Percentiles rank a stretch among this genome's conserved stretches.
Conservation (phyloP, 1,139 yeast genomes). For the Nakaseomyces glabratus region DNA sequence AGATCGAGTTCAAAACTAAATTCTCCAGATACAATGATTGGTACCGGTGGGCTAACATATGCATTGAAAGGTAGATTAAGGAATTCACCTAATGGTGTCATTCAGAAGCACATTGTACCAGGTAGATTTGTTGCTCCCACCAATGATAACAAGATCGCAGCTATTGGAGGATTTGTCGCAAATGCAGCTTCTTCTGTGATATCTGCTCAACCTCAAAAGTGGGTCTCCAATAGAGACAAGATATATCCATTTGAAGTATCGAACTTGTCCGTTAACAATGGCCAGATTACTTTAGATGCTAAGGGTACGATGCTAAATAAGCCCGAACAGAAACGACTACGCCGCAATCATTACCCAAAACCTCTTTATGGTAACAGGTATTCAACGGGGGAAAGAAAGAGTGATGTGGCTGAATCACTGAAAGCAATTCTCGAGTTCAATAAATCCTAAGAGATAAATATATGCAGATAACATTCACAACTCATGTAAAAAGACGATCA, state of each 20-base stretch:
- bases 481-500: neutral
- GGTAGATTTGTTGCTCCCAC: slow-evolving; percentile 54
- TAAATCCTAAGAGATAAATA: neutral
- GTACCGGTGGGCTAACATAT: slow-evolving; percentile 69
- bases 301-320: slow-evolving; percentile 4
- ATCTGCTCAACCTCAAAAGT: neutral
- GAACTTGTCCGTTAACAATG: slow-evolving; percentile 1
- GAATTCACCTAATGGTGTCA: slow-evolving; percentile 69
- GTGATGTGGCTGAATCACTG: slow-evolving; percentile 6
- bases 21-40: slow-evolving; percentile 36
- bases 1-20: slow-evolving; percentile 11
- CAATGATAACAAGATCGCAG: slow-evolving; percentile 40
- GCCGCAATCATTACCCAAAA: slow-evolving; percentile 1
- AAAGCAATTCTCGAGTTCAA: slow-evolving; percentile 6
- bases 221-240: slow-evolving; percentile 5
- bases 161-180: slow-evolving; percentile 68
- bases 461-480: neutral
- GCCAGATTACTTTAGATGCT: slow-evolving; percentile 1
- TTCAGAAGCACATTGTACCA: slow-evolving; percentile 50
- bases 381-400: slow-evolving; percentile 5
- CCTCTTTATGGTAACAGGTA: slow-evolving; percentile 3
- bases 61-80: slow-evolving; percentile 59
- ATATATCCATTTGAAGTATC: slow-evolving; percentile 5
- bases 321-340: neutral
- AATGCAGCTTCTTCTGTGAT: slow-evolving; percentile 3